phyloP scores from a whole-genome alignment of 2,329 filamentous ascomycete genomes.

The Fusarium euwallaceae region DNA sequence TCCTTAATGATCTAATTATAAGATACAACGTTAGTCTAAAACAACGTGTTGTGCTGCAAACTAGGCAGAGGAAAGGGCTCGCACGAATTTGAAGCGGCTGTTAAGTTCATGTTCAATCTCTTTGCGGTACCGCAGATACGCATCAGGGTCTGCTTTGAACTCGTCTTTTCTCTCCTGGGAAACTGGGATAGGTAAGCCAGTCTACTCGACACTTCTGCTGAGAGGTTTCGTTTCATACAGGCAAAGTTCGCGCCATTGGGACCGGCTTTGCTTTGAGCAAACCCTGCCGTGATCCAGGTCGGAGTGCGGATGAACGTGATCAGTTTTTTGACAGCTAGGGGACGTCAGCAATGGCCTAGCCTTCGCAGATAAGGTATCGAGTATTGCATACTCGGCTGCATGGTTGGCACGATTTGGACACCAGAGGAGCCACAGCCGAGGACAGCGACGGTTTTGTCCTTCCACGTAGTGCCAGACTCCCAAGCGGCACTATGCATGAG shows the following conservation, averaged over 20 bases:
- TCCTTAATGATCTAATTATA: neutral
- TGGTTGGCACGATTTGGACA: constrained; percentile 53
- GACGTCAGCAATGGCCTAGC: neutral
- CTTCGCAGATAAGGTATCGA: neutral
- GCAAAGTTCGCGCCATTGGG: constrained; percentile 61
- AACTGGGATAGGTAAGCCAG: neutral
- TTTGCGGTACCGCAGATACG: constrained; percentile 65
- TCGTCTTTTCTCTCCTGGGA: constrained; percentile 59
- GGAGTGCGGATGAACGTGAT: constrained; percentile 30
- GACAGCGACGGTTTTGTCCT: constrained; percentile 60
- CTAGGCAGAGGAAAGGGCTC: constrained; percentile 32
- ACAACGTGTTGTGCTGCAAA: neutral
- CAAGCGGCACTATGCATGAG: constrained; percentile 62
- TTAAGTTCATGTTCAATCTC: constrained; percentile 64
- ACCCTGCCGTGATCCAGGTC: constrained; percentile 22
- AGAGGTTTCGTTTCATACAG: constrained; percentile 46
- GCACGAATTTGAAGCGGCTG: constrained; percentile 65
- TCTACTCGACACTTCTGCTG: neutral
- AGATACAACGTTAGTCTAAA: neutral
- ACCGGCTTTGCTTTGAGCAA: constrained; percentile 53
- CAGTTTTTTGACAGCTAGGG: constrained; percentile 18
- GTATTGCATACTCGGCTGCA: neutral
- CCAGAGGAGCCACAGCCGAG: constrained; percentile 66
- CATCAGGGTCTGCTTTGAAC: constrained; percentile 64
- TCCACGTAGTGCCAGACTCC: constrained; percentile 51